A percentile compares a stretch with the other conserved stretches of the same genome.
Conservation (phyloP, 2,329 filamentous ascomycete species). For the Ceratocystis destructans region DNA sequence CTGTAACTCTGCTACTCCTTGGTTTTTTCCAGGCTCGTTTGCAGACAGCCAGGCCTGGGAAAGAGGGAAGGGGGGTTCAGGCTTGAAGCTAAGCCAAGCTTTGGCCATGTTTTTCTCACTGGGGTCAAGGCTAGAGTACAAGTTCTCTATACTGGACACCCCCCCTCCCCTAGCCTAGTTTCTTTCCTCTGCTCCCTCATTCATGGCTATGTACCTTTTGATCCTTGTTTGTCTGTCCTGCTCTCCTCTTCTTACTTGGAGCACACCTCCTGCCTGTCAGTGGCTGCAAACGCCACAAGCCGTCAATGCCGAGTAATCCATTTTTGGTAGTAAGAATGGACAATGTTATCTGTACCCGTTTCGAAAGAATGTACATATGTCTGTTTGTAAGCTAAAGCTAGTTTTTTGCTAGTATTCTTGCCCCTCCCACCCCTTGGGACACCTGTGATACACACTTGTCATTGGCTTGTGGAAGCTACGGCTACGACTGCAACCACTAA, state of each 20-base stretch:
- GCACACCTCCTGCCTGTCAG: slow-evolving; percentile 1
- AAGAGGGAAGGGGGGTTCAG: neutral
- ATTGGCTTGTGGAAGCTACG: no score
- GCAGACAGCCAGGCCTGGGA: neutral
- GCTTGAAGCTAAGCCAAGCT: neutral
- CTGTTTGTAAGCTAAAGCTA: neutral
- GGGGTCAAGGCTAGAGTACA: neutral
- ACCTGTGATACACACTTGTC: slow-evolving; percentile 12
- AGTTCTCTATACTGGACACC: neutral
- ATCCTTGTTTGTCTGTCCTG: neutral
- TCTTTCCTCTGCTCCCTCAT: neutral
- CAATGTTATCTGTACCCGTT: neutral
- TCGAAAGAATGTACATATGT: neutral
- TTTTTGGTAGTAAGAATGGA: neutral
- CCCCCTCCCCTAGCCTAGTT: neutral
- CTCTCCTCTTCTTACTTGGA: neutral
- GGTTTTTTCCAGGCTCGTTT: neutral
- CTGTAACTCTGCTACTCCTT: neutral
- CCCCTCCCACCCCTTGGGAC: neutral
- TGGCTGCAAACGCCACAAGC: slow-evolving; percentile 7
- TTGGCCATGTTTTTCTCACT: slow-evolving; percentile 3
- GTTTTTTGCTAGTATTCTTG: neutral
- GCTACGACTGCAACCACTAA: neutral
- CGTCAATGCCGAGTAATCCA: neutral
- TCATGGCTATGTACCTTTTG: neutral